These are phyloP conservation scores for Taphrina populina DNA, from an alignment of 1,139 yeast species.

Conservation along the genomic window DNA sequence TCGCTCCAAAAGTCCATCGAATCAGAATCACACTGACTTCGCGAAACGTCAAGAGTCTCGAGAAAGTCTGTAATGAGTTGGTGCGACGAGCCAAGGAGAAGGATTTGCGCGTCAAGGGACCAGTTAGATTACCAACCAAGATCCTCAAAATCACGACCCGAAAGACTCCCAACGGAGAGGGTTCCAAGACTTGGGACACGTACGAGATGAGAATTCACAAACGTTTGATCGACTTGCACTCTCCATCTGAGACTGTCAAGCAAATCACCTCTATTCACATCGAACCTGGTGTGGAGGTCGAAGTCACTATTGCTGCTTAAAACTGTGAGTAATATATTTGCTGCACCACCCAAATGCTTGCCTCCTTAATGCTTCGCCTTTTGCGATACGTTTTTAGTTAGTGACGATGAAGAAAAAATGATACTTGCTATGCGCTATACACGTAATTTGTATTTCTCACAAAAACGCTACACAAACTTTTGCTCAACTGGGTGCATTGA, in stretches of 20 bases:
- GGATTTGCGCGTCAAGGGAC: slow-evolving; percentile 66
- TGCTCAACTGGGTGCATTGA: background rate
- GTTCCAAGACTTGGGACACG: slow-evolving; percentile 99
- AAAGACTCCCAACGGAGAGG: slow-evolving; percentile 99
- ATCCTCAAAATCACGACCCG: slow-evolving; percentile 98
- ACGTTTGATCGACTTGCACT: slow-evolving; percentile 98
- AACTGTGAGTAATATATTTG: background rate
- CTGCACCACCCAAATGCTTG: background rate
- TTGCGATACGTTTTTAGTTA: too few species aligned
- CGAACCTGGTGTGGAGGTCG: slow-evolving; percentile 52
- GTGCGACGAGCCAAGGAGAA: slow-evolving; percentile 68
- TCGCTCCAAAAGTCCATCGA: slow-evolving; percentile 71
- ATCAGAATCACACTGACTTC: slow-evolving; percentile 99
- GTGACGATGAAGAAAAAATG: too few species aligned
- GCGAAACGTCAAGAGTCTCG: slow-evolving; percentile 97
- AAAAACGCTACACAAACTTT: background rate
- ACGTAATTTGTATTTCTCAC: too few species aligned
- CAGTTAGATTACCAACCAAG: slow-evolving; percentile 99
- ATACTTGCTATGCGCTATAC: too few species aligned
- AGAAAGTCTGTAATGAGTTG: slow-evolving; percentile 52
- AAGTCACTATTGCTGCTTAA: slow-evolving; percentile 38
- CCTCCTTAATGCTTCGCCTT: too few species aligned
- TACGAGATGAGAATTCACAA: slow-evolving; percentile 99
- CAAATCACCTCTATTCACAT: slow-evolving; percentile 91
- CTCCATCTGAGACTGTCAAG: slow-evolving; percentile 92